Base-by-base conservation (phyloP, 2,329 filamentous ascomycete genomes). In the Ciborinia camelliae region DNA sequence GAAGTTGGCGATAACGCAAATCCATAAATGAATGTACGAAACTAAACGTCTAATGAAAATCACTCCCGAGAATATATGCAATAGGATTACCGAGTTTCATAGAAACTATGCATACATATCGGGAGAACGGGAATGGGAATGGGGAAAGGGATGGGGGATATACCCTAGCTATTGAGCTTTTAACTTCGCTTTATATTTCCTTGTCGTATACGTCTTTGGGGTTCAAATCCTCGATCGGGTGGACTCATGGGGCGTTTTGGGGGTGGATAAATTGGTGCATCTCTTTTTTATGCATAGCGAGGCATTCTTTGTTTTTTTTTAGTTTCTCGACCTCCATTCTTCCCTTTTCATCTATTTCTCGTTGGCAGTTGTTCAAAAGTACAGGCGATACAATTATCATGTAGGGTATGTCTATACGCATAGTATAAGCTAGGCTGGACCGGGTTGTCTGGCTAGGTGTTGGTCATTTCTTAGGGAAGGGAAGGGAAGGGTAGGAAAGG, bases 41-140 rank as follows among this genome's bases (percentile, higher is more conserved):
- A 35, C 43, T 23, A 52, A 62, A 62, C 48, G 20, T 51, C 63
- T 60, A 65, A 61, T 61, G 63, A 61, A 45, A 54, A 26, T 51
- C 20, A 62, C 30, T 43, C 47, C 37, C 35, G 48, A 30, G 47
- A 32, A 47, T 54, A 23, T 62, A 32, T 54, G 45, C 23, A 62
- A 30, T 18, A 39, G 59, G 32, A 43, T 43, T 51, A 23, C 35
- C 26, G 35, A 35, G 47, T 10, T 35, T 52, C 20, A 62, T 32
- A 18, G 23, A 30, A 53, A 20, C 50, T 28, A 60, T 39, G n/a
- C 39, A 43, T 12, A 26, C 28, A 12, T 32, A 32, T 62, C 35
- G 45, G 47, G n/a, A 54, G 50, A 30, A 58, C 10, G 37, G 26
- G 62, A 62, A 69, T 68, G 65, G 64, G 68, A 55, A 64, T 65